A percentile compares a stretch with the other conserved stretches of the same genome.
Evolutionary conservation across 371 early-diverging fungal species (phyloP).

Genomic region (Thermomucor indicae-seudaticae): DNA sequence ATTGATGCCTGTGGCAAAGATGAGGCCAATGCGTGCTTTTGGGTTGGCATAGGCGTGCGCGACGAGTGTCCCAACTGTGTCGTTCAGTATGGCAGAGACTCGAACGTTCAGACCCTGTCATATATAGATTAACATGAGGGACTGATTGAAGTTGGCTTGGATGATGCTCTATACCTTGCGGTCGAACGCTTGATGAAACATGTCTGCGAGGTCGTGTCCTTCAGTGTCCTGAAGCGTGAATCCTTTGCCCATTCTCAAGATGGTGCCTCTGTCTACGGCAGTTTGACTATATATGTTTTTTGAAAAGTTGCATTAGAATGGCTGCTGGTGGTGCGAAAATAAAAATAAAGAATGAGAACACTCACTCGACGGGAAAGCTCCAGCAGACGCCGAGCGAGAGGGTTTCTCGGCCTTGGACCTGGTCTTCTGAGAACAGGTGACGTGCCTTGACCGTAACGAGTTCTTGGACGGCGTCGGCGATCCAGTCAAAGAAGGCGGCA

Average conservation of each 20-base stretch:
- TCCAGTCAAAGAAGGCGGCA: slow-evolving; percentile 81
- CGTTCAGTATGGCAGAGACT: slow-evolving; percentile 84
- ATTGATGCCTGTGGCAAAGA: slow-evolving; percentile 92
- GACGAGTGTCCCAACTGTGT: slow-evolving; percentile 87
- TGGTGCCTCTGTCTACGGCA: slow-evolving; percentile 65
- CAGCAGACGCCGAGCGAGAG: slow-evolving; percentile 43
- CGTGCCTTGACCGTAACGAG: slow-evolving; percentile 24
- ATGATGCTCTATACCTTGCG: slow-evolving; percentile 59
- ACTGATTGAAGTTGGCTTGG: not conserved
- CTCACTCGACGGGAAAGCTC: slow-evolving; percentile 52
- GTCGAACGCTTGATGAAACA: slow-evolving; percentile 73
- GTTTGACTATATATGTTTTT: slow-evolving; percentile 54
- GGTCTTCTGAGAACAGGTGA: slow-evolving; percentile 18
- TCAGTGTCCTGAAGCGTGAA: slow-evolving; percentile 72
- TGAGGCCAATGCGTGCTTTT: slow-evolving; percentile 77
- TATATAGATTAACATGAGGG: not conserved
- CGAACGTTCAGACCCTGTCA: slow-evolving; percentile 36
- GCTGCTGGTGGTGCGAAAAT: too few species aligned
- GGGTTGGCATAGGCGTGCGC: slow-evolving; percentile 80
- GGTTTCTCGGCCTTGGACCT: slow-evolving; percentile 33
- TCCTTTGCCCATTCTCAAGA: slow-evolving; percentile 91
- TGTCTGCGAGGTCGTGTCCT: slow-evolving; percentile 75
- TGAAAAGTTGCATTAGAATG: not conserved
- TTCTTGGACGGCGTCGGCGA: slow-evolving; percentile 60
- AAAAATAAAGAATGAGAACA: not conserved